These are phyloP conservation scores for Albophoma yamanashiensis DNA, from an alignment of 2,329 filamentous ascomycete species.

Conservation along the genomic window DNA sequence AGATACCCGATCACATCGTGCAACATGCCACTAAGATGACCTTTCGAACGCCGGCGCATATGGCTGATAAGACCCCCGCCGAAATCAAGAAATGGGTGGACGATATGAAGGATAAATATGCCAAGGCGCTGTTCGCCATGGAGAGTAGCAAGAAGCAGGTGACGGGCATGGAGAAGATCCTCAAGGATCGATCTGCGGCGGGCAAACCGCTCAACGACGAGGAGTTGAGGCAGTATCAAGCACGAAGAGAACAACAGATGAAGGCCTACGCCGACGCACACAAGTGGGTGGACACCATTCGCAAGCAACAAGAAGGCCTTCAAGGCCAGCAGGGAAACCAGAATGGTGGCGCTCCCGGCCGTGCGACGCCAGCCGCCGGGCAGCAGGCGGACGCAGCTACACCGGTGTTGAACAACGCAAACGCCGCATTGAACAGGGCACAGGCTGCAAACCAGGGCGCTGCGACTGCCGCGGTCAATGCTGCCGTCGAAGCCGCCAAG, in stretches of 20 bases:
- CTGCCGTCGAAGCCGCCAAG: conserved; percentile 34
- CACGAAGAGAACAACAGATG: conserved; percentile 30
- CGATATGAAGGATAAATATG: conserved; percentile 36
- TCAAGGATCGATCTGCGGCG: conserved; percentile 30
- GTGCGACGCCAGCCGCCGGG: conserved; percentile 11
- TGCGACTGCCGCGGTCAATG: conserved; percentile 26
- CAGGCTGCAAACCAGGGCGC: conserved; percentile 18
- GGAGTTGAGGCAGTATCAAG: conserved; percentile 32
- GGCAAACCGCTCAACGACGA: conserved; percentile 34
- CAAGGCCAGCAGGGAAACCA: conserved; percentile 14
- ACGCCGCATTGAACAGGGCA: conserved; percentile 13
- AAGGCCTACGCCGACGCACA: conserved; percentile 36
- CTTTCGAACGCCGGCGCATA: conserved; percentile 31
- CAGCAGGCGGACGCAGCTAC: conserved; percentile 12
- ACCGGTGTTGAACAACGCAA: conserved; percentile 9
- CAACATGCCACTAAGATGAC: conserved; percentile 36
- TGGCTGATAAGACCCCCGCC: conserved; percentile 28
- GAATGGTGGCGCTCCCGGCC: conserved; percentile 7
- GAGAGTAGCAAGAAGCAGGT: conserved; percentile 32
- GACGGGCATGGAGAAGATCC: conserved; percentile 27
- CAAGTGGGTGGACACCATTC: conserved; percentile 35
- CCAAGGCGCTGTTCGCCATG: conserved; percentile 37
- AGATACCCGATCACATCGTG: conserved; percentile 32
- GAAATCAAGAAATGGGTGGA: conserved; percentile 38
- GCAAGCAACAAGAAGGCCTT: conserved; percentile 31